Evolutionary conservation across 2,329 filamentous ascomycete species (phyloP).

Genomic region (Colletotrichum sp.): DNA sequence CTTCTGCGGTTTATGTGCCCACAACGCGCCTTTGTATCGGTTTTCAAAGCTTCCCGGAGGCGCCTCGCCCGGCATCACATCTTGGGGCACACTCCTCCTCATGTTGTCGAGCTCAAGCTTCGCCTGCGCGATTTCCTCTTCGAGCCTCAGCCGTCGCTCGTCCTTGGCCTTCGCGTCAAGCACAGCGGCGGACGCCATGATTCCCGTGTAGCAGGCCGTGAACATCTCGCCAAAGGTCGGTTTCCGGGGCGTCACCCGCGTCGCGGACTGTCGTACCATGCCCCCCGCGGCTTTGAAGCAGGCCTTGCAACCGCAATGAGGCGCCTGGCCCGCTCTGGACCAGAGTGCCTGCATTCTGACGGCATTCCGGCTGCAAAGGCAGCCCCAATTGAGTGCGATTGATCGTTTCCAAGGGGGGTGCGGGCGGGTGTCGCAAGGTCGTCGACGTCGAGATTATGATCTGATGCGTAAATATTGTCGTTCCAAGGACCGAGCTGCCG

Average conservation of each 20-base stretch:
- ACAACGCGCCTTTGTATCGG: conserved; percentile 6
- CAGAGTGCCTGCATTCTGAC: conserved; percentile 69
- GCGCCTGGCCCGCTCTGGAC: conserved; percentile 68
- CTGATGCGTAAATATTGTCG: neutral
- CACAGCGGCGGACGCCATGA: conserved; percentile 68
- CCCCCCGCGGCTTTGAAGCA: conserved; percentile 57
- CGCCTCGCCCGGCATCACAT: conserved; percentile 21
- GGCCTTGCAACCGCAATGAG: conserved; percentile 66
- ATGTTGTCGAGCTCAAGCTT: conserved; percentile 49
- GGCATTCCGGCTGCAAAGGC: conserved; percentile 31
- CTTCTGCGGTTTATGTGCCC: neutral
- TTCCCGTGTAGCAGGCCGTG: conserved; percentile 71
- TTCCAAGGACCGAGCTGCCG: neutral
- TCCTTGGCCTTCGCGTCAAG: conserved; percentile 66
- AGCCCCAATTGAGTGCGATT: conserved; percentile 10
- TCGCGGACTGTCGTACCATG: conserved; percentile 55
- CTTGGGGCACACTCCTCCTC: conserved; percentile 30
- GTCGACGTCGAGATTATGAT: neutral
- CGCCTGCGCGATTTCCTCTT: conserved; percentile 61
- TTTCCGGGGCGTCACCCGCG: conserved; percentile 52
- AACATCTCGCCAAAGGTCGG: conserved; percentile 58
- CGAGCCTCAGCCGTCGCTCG: conserved; percentile 62
- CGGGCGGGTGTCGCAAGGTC: neutral
- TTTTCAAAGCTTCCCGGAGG: conserved; percentile 24
- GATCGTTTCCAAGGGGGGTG: neutral